These are phyloP conservation scores for Capronia epimyces DNA, from an alignment of 2,329 filamentous ascomycete species.

Conservation along the genomic window DNA sequence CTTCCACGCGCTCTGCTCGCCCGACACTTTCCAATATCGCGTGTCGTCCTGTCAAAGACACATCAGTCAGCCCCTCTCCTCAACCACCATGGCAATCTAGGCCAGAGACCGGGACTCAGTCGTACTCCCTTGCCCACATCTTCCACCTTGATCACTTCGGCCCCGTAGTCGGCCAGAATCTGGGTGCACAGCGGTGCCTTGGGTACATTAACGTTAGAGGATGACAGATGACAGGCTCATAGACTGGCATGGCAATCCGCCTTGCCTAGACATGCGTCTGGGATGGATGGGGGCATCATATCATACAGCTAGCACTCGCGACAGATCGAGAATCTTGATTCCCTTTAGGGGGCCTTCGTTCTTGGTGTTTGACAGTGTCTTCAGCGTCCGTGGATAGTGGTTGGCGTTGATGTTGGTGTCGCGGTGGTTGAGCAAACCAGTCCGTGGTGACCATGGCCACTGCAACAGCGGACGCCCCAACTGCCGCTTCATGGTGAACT, in stretches of 20 bases:
- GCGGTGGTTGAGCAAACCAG: no score
- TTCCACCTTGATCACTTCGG: conserved; percentile 30
- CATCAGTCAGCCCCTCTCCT: no score
- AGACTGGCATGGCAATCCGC: neutral
- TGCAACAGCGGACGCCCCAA: no score
- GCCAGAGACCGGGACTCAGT: no score
- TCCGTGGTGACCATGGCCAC: no score
- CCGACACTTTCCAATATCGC: conserved; percentile 21
- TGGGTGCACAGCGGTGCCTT: conserved; percentile 21
- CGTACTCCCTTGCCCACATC: conserved; percentile 10
- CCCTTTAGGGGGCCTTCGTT: conserved; percentile 29
- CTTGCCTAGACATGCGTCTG: neutral
- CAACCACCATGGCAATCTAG: no score
- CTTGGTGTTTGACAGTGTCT: no score
- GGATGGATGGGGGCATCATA: neutral
- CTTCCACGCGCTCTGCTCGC: conserved; percentile 24
- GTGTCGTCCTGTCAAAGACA: conserved; percentile 27
- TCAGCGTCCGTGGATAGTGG: no score
- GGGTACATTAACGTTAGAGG: neutral
- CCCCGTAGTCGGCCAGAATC: conserved; percentile 24
- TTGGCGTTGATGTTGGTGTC: no score
- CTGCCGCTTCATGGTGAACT: no score
- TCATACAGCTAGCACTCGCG: conserved; percentile 19
- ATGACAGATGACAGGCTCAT: no score
- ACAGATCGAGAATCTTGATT: conserved; percentile 28